These are phyloP conservation scores for Neurospora sp. DNA, from an alignment of 495 filamentous ascomycete genomes.

Conservation along the genomic window DNA sequence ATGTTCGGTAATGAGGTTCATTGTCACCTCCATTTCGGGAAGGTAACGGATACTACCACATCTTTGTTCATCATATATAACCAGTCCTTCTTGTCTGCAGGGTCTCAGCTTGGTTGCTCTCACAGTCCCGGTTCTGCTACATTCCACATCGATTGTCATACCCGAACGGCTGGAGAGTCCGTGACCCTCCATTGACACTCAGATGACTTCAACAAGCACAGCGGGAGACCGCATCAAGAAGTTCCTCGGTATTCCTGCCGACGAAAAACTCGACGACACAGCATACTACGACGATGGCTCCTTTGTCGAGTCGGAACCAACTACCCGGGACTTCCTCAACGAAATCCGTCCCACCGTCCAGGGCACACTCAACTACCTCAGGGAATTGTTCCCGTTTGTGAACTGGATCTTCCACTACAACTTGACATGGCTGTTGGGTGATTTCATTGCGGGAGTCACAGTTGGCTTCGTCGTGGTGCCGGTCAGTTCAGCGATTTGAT, in stretches of 20 bases:
- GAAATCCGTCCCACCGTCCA: constrained; percentile 43
- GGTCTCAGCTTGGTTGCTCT: neutral
- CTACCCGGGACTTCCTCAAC: constrained; percentile 53
- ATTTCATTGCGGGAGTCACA: constrained; percentile 32
- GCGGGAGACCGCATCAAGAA: constrained; percentile 17
- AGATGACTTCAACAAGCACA: constrained; percentile 6
- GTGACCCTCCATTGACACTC: neutral
- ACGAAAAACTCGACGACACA: constrained; percentile 13
- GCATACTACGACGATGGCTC: constrained; percentile 36
- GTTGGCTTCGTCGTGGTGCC: constrained; percentile 24
- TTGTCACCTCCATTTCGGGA: neutral
- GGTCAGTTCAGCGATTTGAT: neutral
- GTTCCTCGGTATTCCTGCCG: constrained; percentile 19
- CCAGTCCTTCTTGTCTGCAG: neutral
- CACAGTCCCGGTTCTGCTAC: neutral
- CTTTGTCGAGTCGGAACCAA: constrained; percentile 72
- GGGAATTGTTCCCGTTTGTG: constrained; percentile 35
- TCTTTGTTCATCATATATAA: constrained; percentile 12
- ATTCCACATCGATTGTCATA: neutral
- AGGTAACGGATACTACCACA: neutral
- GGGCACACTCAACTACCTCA: constrained; percentile 44
- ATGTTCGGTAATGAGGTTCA: neutral
- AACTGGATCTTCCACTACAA: constrained; percentile 45
- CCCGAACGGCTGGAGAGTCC: neutral
- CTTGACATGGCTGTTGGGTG: constrained; percentile 38